Conservation (phyloP, 495 filamentous ascomycete genomes). For the Podospora tetraspora region DNA sequence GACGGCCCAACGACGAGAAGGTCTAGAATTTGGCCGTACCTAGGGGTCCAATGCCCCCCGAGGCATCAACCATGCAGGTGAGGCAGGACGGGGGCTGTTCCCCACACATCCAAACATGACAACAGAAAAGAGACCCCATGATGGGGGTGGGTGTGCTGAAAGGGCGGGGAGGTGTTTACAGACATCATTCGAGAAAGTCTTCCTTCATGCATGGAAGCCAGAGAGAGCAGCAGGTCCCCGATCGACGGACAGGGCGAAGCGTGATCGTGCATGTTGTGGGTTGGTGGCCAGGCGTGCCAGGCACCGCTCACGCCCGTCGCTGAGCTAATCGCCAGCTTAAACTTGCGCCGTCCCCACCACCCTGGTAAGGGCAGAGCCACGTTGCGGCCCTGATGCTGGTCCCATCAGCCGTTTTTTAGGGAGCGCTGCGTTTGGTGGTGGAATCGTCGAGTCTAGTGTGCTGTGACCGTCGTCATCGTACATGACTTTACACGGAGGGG, state of each 20-base stretch:
- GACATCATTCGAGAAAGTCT: background rate
- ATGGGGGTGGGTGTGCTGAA: background rate
- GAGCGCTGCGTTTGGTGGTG: background rate
- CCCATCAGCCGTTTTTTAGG: background rate
- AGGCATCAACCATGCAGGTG: background rate
- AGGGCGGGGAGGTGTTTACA: background rate
- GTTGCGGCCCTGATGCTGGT: too few species aligned
- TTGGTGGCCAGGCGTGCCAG: background rate
- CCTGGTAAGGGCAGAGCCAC: background rate
- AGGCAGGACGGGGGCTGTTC: background rate
- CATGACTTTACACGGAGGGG: conserved; percentile 2
- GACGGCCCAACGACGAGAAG: background rate
- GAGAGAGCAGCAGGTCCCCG: background rate
- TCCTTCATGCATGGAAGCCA: background rate
- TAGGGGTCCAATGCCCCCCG: background rate
- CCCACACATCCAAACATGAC: background rate
- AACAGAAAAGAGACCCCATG: background rate
- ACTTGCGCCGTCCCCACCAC: background rate
- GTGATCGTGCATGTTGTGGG: background rate
- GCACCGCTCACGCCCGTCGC: background rate
- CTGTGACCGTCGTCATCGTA: background rate
- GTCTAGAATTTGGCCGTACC: background rate
- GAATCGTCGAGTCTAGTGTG: background rate
- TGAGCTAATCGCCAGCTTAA: conserved; percentile 12
- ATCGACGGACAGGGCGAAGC: background rate